Evolutionary conservation across 345 rosid species (phyloP), one percentile per base, ranked within the genome.

Genomic region (Leavenworthia alabamica): DNA sequence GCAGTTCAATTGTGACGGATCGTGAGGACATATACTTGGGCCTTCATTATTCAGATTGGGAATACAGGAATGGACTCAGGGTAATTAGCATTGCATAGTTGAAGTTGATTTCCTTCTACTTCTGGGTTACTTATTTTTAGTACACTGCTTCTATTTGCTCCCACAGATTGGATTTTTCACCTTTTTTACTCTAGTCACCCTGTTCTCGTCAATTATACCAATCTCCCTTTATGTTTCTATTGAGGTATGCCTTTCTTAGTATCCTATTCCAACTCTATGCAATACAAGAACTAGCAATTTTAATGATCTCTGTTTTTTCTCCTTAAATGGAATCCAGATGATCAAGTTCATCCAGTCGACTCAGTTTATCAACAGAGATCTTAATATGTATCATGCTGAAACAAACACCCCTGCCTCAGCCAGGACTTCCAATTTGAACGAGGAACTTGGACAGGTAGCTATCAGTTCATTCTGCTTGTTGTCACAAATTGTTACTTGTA

Each of bases 371-470:
- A 94, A 94, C 82, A 84, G 83, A 81, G 99, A 94, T 76, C 73
- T 90, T 62, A 81, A 69, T 59, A 94, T 94, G 97, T 94, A 81
- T 74, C 88, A 94, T 74, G 81, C 72, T 72, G 97, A 94, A 78
- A 84, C 86, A 57, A 79, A 89, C 68, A 90, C 99, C 55, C 89
- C 97, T 43, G 99, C 97, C 36, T 80, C 76, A 59, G 97, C 99
- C 23, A 80, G 99, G 78, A 94, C 99, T 68, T 94, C 99, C 55
- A 94, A 94, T 78, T 75, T 94, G 75, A 94, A 94, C 14, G 99
- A 94, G 81, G 97, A 94, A 82, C 95, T 94, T 68, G 99, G 99
- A 66, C 99, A 94, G 95, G 99, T 90, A 77, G 78, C 19, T 14
- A 62, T 55, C 31, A 37, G 41, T 43, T 32, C 49, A 27, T 40